Evolutionary conservation across 805 yeast genomes (phyloP), one percentile per base, ranked within the genome.

Genomic region (Myxozyma melibiosi): DNA sequence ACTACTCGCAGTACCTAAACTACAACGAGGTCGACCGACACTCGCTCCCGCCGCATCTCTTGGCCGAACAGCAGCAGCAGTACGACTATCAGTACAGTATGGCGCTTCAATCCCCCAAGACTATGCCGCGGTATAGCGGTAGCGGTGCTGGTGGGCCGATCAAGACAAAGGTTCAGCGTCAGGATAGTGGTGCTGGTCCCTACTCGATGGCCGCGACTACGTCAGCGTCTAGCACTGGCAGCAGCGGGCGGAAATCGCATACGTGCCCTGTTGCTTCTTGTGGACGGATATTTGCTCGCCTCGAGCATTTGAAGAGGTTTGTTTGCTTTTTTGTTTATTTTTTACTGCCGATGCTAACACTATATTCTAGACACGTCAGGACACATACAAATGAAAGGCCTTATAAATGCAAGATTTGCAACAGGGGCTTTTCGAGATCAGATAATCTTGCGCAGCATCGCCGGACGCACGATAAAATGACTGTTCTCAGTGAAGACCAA

Each of bases 301-400:
- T 55, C 27, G 65, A 61, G 43, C 65, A 61, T 41, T 39, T 61
- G 38, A 58, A 60, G 50, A 33, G 64, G 58, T 52, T 38, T 11
- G 49, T n/a, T 20, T 20, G n/a, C 7, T 14, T 6, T 16, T 24
- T n/a, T n/a, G 11, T 5, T 4, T 27, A 11, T 38, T n/a, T 25
- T 9, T 40, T 30, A 8, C 13, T 6, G 22, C 9, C n/a, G 18
- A 3, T 9, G 25, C 25, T 24, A 6, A 51, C 40, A 33, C 1
- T 4, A 5, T 9, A 9, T 18, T 9, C 2, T 40, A 52, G 57
- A 27, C 65, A 61, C 27, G 65, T 61, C 14, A 54, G 65, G 9
- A 58, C 65, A n/a, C 65, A 61, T 25, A 61, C 65, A 11, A 60
- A 60, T 27, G 65, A 61, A 20, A 22, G 64, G 24, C 65, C 65